These are phyloP conservation scores for Exophiala phaeomuriformis DNA, from an alignment of 2,329 filamentous ascomycete species.

Conservation along the genomic window DNA sequence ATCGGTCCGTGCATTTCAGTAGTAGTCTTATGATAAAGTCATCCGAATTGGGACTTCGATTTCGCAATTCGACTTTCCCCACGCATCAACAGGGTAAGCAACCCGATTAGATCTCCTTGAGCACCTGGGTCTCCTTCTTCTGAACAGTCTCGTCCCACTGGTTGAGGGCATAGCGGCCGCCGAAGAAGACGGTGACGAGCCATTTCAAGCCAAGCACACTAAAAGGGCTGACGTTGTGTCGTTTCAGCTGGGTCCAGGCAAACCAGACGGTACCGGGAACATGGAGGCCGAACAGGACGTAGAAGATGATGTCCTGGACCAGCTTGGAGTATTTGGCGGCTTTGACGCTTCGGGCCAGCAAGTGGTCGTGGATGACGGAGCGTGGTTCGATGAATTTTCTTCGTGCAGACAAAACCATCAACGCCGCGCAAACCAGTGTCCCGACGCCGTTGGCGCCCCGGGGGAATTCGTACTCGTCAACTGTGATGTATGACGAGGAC, in stretches of 20 bases:
- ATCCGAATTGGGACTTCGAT: not conserved
- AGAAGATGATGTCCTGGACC: constrained; percentile 20
- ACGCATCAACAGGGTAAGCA: no score
- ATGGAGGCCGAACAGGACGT: constrained; percentile 15
- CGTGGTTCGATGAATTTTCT: constrained; percentile 20
- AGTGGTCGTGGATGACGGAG: constrained; percentile 19
- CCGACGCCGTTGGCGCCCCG: constrained; percentile 10
- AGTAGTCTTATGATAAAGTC: no score
- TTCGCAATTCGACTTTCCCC: not conserved
- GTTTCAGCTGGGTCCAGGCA: constrained; percentile 13
- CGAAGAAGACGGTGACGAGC: constrained; percentile 16
- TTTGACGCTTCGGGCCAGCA: constrained; percentile 13
- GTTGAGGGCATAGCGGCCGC: constrained; percentile 7
- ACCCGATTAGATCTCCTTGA: constrained; percentile 13
- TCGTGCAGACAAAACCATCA: constrained; percentile 18
- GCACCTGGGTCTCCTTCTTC: constrained; percentile 17
- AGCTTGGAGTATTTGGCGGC: constrained; percentile 11
- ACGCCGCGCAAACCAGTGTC: constrained; percentile 8
- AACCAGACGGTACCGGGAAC: constrained; percentile 12
- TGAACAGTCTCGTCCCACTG: constrained; percentile 20
- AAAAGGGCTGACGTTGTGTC: constrained; percentile 17
- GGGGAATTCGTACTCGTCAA: constrained; percentile 18
- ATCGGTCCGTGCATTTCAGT: no score
- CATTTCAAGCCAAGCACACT: constrained; percentile 19
- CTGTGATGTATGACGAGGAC: constrained; percentile 6